Evolutionary conservation across 305 asterid genomes (phyloP), one percentile per base, ranked within the genome.

Genomic region (Euphrasia arctica): DNA sequence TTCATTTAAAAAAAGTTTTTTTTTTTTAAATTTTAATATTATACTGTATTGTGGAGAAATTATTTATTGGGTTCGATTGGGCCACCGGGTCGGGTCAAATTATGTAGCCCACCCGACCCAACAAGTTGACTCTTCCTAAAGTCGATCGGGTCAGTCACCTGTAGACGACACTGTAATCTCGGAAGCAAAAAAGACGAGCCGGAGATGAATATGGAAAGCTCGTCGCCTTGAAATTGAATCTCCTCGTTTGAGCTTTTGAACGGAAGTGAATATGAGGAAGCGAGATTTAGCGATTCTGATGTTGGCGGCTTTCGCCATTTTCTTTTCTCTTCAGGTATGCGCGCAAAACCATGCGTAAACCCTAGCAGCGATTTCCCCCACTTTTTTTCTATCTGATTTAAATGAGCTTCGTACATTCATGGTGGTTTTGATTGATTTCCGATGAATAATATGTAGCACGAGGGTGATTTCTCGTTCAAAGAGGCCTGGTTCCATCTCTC

Each of bases 251-350:
- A 43, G 49, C 49, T 2, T 43, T 43, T 3, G 5, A 27, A 43
- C 10, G 52, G 70, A 55, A 49, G 74, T 83, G 62, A 61, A 65
- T 71, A 92, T 93, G 98, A 88, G 97, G 88, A 93, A 93, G 82
- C 92, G 97, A 61, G 95, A 93, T 71, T 85, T 93, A 64, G 95
- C 97, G 57, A 88, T 93, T 74, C 77, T 93, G 59, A 81, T 90
- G 90, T 97, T 93, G 41, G 83, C 96, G 57, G 97, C 99, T 71
- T 93, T 93, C 80, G 97, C 99, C 72, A 88, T 90, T 77, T 93
- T 90, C 89, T 90, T 93, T 76, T 88, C 97, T 67, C 96, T 93
- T 63, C 98, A 93, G 96, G 98, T 87, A 75, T 59, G 31, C 18
- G 57, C 25, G 60, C 45, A 65, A 58, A 76, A 34, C 71, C 71